Percentiles rank a stretch among this genome's conserved stretches.
Conservation (phyloP, 2,329 filamentous ascomycete genomes). For the Bipolaris cookei region DNA sequence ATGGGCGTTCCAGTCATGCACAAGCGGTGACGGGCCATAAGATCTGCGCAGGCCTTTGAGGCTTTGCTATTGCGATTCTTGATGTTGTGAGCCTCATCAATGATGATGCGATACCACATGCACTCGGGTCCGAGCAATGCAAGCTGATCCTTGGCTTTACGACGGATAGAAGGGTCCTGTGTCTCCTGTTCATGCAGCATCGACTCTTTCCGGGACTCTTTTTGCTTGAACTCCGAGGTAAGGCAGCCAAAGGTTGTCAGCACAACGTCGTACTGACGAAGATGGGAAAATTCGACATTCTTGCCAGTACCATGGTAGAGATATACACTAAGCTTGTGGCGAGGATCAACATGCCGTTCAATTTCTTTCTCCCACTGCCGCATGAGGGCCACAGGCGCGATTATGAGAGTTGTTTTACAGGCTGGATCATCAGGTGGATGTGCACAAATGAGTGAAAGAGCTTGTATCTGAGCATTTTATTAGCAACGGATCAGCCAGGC, state of each 20-base stretch:
- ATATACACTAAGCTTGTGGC: conserved; percentile 67
- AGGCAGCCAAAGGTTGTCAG: conserved; percentile 80
- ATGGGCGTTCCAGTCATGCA: conserved; percentile 84
- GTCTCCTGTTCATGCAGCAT: conserved; percentile 53
- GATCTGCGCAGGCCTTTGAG: conserved; percentile 63
- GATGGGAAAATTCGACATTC: conserved; percentile 61
- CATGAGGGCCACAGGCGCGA: conserved; percentile 80
- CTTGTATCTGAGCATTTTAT: conserved; percentile 58
- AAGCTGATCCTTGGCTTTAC: conserved; percentile 32
- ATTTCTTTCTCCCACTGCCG: conserved; percentile 88
- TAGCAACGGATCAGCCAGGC: neutral
- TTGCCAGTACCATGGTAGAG: conserved; percentile 70
- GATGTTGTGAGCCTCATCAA: conserved; percentile 82
- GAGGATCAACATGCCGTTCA: conserved; percentile 66
- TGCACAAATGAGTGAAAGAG: conserved; percentile 76
- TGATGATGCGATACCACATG: conserved; percentile 68
- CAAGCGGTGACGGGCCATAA: conserved; percentile 69
- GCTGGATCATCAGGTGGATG: conserved; percentile 65
- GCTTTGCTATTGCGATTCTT: conserved; percentile 73
- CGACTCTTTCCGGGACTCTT: conserved; percentile 58
- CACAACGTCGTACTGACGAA: conserved; percentile 74
- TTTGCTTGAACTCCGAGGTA: conserved; percentile 68
- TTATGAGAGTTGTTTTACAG: conserved; percentile 77
- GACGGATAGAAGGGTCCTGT: conserved; percentile 31
- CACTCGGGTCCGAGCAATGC: conserved; percentile 64